Evolutionary conservation across 202 grass and related monocot species (phyloP), one percentile per base, ranked within the genome.

Genomic region (Hordeum pubiflorum): DNA sequence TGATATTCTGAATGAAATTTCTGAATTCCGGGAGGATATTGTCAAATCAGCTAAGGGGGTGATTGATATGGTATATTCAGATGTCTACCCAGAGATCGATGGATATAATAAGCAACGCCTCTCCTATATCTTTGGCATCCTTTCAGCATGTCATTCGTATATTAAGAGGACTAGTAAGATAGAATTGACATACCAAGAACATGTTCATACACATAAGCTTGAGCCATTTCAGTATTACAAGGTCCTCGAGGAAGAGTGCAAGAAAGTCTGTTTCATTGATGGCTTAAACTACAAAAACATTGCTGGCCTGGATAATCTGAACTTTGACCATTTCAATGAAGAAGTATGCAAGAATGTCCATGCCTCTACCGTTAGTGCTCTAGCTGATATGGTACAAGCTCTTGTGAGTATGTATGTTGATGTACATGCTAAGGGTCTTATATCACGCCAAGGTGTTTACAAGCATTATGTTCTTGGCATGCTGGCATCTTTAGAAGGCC

Each of bases 291-390:
- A 89, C 66, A 98, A 98, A 92, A 94, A 94, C 82, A 86, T 98
- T 86, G 95, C 86, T 73, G 81, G 80, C 60, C 57, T 94, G 77
- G 90, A 91, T 93, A 88, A 98, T 89, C 81, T 98, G 82, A 94
- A 94, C 75, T 98, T 98, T 84, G 95, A 98, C 52, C 81, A 89
- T 86, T 93, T 98, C 62, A 94, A 98, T 82, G 88, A 98, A 83
- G 90, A 98, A 86, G 88, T 98, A 69, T 98, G 95, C 86, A 91
- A 91, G 67, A 93, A 98, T 87, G 86, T 94, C 37, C 38, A 86
- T 87, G 80, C 93, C 29, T 78, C 73, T 71, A 93, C 92, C 3
- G 79, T 98, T 33, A 82, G 84, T 78, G 84, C 84, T 79, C 84
- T 94, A 64, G 92, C 88, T 37, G 74, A 89, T 87, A 87, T 87